Conservation (phyloP, 768 basidiomycete species). For the Leccinum rimulosum region DNA sequence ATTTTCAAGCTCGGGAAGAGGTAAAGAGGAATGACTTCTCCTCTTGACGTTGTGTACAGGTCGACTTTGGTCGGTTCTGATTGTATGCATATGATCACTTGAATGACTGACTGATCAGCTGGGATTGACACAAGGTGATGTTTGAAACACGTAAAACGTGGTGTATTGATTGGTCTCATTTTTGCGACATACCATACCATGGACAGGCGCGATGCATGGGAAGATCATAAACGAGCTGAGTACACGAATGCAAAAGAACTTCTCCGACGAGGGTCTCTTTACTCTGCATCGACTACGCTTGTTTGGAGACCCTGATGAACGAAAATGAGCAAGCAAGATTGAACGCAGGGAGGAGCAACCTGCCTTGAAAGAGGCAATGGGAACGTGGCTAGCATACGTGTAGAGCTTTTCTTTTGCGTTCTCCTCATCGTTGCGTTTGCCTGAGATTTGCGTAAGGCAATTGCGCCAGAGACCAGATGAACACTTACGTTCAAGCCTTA, state of each 20-base stretch:
- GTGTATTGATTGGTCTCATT: slow-evolving; percentile 10
- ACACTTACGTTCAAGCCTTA: slow-evolving; percentile 87
- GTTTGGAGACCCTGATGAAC: slow-evolving; percentile 76
- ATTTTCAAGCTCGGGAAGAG: slow-evolving; percentile 7
- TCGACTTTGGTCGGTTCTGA: not conserved
- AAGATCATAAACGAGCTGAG: slow-evolving; percentile 14
- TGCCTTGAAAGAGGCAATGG: slow-evolving; percentile 83
- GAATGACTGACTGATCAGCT: not conserved
- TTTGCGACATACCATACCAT: slow-evolving; percentile 28
- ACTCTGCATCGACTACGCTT: slow-evolving; percentile 78
- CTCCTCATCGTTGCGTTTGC: slow-evolving; percentile 99
- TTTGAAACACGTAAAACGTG: too few species aligned
- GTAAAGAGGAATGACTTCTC: not conserved
- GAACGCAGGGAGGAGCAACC: slow-evolving; percentile 21
- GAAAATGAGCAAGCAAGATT: slow-evolving; percentile 6
- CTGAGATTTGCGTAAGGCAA: slow-evolving; percentile 36
- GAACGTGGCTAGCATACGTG: slow-evolving; percentile 84
- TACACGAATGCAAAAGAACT: slow-evolving; percentile 15
- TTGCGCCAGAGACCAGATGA: not conserved
- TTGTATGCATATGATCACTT: not conserved
- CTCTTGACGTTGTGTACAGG: not conserved
- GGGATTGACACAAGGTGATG: not conserved
- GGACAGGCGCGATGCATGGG: slow-evolving; percentile 27
- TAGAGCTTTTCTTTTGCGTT: slow-evolving; percentile 97
- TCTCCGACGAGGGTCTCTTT: slow-evolving; percentile 23